phyloP scores from a whole-genome alignment of 345 rosid genomes.

The Alliaria petiolata region DNA sequence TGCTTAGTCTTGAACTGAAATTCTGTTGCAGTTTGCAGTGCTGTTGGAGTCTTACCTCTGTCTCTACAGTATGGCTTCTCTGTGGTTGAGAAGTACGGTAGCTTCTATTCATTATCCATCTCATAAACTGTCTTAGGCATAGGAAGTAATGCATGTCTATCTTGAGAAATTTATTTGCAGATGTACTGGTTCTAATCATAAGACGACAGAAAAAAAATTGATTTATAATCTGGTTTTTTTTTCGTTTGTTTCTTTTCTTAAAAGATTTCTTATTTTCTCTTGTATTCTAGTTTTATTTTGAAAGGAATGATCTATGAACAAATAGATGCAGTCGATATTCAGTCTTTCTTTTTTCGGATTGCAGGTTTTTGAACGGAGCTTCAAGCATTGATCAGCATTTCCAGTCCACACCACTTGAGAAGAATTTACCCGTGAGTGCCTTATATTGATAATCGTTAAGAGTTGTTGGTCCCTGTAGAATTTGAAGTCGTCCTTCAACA shows the following conservation, averaged over 20 bases:
- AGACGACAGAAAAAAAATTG: neutral
- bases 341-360: neutral
- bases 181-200: neutral
- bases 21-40: conserved; percentile 86
- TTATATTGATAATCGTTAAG: neutral
- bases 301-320: neutral
- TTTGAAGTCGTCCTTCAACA: neutral
- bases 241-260: neutral
- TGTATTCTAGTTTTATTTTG: neutral
- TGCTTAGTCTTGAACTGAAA: conserved; percentile 20
- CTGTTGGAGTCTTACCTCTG: conserved; percentile 92
- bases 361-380: conserved; percentile 90
- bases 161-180: neutral
- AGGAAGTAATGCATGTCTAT: neutral
- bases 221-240: neutral
- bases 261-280: neutral
- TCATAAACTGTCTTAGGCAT: neutral
- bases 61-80: conserved; percentile 93
- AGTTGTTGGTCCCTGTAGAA: neutral
- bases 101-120: conserved; percentile 24
- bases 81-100: conserved; percentile 81
- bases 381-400: conserved; percentile 90
- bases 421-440: conserved; percentile 82
- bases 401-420: conserved; percentile 61
- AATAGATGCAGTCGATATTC: neutral